Evolutionary conservation across 257 asterid genomes (phyloP).

Genomic region (Solanum chilense): DNA sequence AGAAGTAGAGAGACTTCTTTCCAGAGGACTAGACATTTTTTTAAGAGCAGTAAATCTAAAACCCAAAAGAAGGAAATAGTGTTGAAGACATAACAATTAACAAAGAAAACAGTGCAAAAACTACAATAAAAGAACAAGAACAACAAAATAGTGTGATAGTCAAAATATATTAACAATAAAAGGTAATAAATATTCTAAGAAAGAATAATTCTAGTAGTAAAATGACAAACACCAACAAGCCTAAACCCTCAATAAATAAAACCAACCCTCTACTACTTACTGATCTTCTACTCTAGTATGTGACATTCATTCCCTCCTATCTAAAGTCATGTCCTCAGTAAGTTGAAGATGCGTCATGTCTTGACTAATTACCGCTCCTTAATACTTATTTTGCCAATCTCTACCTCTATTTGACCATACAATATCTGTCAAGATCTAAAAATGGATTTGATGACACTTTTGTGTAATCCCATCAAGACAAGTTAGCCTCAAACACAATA

Average conservation of each 20-base stretch:
- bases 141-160: background rate
- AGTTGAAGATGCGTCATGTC: background rate
- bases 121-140: background rate
- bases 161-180: background rate
- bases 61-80: background rate
- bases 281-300: background rate
- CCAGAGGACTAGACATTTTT: background rate
- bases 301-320: background rate
- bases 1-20: background rate
- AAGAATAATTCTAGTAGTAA: no score
- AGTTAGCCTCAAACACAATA: no score
- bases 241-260: background rate
- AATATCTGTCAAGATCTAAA: no score
- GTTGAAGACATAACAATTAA: background rate
- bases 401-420: no score
- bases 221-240: background rate
- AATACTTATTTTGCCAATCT: no score
- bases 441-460: no score
- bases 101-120: background rate
- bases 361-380: no score
- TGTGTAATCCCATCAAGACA: no score
- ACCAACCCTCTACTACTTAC: background rate
- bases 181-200: background rate
- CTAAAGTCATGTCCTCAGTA: no score
- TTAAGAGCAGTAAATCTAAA: background rate